A percentile compares a stretch with the other conserved stretches of the same genome.
These are phyloP conservation scores for Floccularia luteovirens DNA, from an alignment of 768 basidiomycete genomes.

Conservation along the genomic window DNA sequence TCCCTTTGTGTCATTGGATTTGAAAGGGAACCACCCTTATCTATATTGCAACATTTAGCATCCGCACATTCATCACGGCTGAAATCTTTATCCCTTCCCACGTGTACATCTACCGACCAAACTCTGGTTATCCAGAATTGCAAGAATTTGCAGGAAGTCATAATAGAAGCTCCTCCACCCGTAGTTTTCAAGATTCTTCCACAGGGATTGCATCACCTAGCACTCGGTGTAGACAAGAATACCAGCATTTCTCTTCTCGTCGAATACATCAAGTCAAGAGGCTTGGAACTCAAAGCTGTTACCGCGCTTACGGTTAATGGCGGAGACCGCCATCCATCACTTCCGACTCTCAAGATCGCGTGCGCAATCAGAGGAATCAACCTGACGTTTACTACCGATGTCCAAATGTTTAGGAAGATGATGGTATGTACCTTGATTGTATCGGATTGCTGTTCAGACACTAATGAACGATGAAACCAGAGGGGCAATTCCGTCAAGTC, in stretches of 20 bases:
- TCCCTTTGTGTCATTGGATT: slow-evolving; percentile 49
- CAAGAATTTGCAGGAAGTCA: slow-evolving; percentile 41
- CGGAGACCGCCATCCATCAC: slow-evolving; percentile 39
- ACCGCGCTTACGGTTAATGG: slow-evolving; percentile 49
- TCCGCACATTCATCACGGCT: slow-evolving; percentile 40
- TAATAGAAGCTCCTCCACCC: slow-evolving; percentile 43
- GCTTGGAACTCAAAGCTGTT: slow-evolving; percentile 32
- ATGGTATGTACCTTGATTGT: slow-evolving; percentile 29
- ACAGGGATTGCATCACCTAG: slow-evolving; percentile 41
- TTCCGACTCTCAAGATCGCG: slow-evolving; percentile 49
- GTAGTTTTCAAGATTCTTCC: slow-evolving; percentile 42
- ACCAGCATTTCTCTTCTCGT: slow-evolving; percentile 48
- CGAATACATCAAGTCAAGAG: slow-evolving; percentile 24
- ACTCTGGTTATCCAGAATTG: slow-evolving; percentile 39
- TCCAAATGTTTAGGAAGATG: slow-evolving; percentile 43
- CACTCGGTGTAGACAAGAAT: slow-evolving; percentile 53
- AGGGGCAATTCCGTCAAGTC: slow-evolving; percentile 10
- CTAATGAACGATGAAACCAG: slow-evolving; percentile 5
- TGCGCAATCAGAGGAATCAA: slow-evolving; percentile 59
- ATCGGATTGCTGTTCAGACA: not conserved
- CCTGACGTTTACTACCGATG: slow-evolving; percentile 40
- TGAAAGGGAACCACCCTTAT: slow-evolving; percentile 48
- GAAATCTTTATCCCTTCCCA: slow-evolving; percentile 50
- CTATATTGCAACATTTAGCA: slow-evolving; percentile 49
- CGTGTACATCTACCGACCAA: slow-evolving; percentile 40